Evolutionary conservation across 1,284 basidiomycete species (phyloP).

Genomic region (Phellopilus nigrolimitatus): DNA sequence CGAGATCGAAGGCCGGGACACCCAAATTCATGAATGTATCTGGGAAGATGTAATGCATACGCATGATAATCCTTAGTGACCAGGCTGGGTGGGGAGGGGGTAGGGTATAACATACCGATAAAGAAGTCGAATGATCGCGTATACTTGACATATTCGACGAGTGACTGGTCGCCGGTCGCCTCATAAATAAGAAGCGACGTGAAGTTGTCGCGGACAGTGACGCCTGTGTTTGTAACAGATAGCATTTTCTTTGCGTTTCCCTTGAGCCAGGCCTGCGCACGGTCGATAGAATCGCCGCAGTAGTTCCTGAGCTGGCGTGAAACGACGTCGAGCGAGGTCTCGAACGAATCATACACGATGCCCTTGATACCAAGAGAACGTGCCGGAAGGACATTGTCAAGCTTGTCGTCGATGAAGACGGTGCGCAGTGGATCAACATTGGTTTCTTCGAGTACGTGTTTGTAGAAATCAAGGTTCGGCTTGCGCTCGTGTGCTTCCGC

Average conservation of each 20-base stretch:
- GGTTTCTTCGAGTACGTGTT: slow-evolving; percentile 40
- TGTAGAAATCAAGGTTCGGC: slow-evolving; percentile 51
- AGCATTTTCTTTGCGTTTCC: slow-evolving; percentile 37
- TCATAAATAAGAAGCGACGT: slow-evolving; percentile 56
- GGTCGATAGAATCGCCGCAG: slow-evolving; percentile 40
- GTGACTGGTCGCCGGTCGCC: slow-evolving; percentile 41
- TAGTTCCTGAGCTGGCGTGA: slow-evolving; percentile 42
- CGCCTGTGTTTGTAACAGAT: slow-evolving; percentile 41
- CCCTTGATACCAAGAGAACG: slow-evolving; percentile 53
- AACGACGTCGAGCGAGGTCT: no score
- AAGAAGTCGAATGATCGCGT: slow-evolving; percentile 53
- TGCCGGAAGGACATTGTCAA: slow-evolving; percentile 53
- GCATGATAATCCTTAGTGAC: background rate
- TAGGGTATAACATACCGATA: slow-evolving; percentile 34
- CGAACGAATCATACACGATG: slow-evolving; percentile 44
- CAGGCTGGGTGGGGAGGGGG: no score
- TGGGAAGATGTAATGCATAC: background rate
- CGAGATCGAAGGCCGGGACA: slow-evolving; percentile 44
- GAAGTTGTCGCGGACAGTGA: slow-evolving; percentile 48
- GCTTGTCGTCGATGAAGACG: slow-evolving; percentile 55
- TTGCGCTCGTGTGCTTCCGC: slow-evolving; percentile 47
- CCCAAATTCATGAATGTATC: slow-evolving; percentile 35
- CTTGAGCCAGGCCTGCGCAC: slow-evolving; percentile 39
- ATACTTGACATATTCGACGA: slow-evolving; percentile 40
- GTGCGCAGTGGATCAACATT: slow-evolving; percentile 38